Base-by-base conservation (phyloP, 2,329 filamentous ascomycete species). In the Colletotrichum cordylinicola region DNA sequence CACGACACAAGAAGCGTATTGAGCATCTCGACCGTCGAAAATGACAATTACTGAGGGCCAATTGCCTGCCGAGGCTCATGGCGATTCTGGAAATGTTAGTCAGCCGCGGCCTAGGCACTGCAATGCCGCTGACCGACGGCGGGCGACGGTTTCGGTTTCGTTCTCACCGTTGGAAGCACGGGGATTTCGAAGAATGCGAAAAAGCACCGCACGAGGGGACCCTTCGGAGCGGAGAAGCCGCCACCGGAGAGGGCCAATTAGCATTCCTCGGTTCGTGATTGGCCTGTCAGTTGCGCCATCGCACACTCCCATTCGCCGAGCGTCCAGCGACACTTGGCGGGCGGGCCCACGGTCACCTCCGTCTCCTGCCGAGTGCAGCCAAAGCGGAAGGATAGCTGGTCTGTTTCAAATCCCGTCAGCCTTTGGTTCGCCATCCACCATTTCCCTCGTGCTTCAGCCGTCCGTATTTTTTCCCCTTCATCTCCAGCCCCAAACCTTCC, bases 311-410 rank as follows among this genome's bases (percentile, higher is more conserved):
- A 75, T 75, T 75, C 56, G 73, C 27, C n/a, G 43, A 37, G 27
- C 21, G 43, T 31, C 16, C 56, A 48, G 62, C 16, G 43, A 27
- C 37, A 18, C 33, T 65, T 75, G 55, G 37, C 62, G 52, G 61
- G 52, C 21, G 55, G 62, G 58, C 70, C 70, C 73, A 68, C 73
- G 62, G 61, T 58, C 64, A 68, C 64, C 70, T 75, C 73, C 73
- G 70, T 73, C 73, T 75, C 70, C 73, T 75, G 70, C 73, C 73
- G 73, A 73, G 56, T 56, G 16, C 62, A 43, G 37, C 72, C 68
- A 61, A 67, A 67, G 62, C 62, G 69, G 64, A 73, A 71, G 35
- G 73, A 73, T 37, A 75, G 64, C 64, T 75, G 73, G 64, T 75
- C 56, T 58, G 73, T 75, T 75, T 75, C 73, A 75, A 75, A 75